phyloP scores from a whole-genome alignment of 495 filamentous ascomycete genomes.

The Lindgomyces ingoldianus region DNA sequence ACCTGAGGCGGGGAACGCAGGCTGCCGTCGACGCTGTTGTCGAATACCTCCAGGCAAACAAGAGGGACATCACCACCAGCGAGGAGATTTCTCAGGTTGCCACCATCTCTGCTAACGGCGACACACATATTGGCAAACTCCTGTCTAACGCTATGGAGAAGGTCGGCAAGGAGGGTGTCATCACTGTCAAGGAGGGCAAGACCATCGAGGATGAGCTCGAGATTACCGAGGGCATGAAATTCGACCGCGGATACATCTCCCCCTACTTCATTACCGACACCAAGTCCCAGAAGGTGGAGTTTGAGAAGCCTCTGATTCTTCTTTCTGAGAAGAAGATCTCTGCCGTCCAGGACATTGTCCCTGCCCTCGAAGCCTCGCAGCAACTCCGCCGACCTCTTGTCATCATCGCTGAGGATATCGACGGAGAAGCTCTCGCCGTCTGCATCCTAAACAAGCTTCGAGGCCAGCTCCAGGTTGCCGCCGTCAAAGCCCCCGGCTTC shows the following conservation, averaged over 20 bases:
- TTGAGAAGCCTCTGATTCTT: conserved; percentile 97
- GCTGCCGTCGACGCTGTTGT: conserved; percentile 93
- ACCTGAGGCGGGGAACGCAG: conserved; percentile 93
- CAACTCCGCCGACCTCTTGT: conserved; percentile 92
- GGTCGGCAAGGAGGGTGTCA: conserved; percentile 99
- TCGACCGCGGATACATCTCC: conserved; percentile 97
- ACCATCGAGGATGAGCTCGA: conserved; percentile 97
- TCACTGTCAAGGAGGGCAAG: conserved; percentile 99
- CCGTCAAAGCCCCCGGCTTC: conserved; percentile 98
- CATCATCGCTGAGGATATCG: conserved; percentile 99
- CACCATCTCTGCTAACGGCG: conserved; percentile 96
- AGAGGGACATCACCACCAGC: conserved; percentile 94
- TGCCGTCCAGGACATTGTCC: conserved; percentile 95
- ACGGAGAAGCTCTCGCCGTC: conserved; percentile 96
- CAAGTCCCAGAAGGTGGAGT: conserved; percentile 98
- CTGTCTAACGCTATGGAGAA: conserved; percentile 99
- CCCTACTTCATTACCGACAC: conserved; percentile 99
- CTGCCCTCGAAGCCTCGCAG: conserved; percentile 93
- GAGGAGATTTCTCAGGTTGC: conserved; percentile 98
- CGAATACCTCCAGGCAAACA: conserved; percentile 88
- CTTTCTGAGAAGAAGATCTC: conserved; percentile 99
- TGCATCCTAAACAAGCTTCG: conserved; percentile 99
- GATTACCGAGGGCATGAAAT: conserved; percentile 99
- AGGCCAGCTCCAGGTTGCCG: conserved; percentile 96
- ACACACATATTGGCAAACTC: conserved; percentile 90